These are phyloP conservation scores for Trichoderma asperelloides DNA, from an alignment of 495 filamentous ascomycete species.

Conservation along the genomic window DNA sequence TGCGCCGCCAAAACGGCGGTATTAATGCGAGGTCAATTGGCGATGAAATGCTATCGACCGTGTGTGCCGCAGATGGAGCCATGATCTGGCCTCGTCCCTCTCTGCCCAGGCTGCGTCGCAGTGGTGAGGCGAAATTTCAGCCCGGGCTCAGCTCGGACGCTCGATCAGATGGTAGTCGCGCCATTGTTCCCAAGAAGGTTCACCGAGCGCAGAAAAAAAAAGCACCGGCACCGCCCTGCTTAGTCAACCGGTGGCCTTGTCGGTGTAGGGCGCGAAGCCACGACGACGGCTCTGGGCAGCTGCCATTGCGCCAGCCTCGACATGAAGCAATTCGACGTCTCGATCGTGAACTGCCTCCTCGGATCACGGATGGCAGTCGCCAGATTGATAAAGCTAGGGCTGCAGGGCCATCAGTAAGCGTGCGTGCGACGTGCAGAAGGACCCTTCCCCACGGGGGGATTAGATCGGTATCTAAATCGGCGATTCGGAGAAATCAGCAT, in stretches of 20 bases:
- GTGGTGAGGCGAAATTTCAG: not conserved
- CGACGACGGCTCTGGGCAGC: not conserved
- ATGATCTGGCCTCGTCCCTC: constrained; percentile 9
- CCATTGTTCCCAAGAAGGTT: not conserved
- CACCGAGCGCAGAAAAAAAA: constrained; percentile 7
- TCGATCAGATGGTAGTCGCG: not conserved
- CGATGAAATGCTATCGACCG: constrained; percentile 11
- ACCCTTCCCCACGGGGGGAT: not conserved
- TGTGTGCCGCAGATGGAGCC: constrained; percentile 2
- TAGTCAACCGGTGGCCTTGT: not conserved
- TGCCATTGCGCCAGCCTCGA: not conserved
- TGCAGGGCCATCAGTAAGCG: not conserved
- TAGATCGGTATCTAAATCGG: not conserved
- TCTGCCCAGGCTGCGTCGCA: not conserved
- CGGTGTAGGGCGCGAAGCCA: not conserved
- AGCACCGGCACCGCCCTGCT: not conserved
- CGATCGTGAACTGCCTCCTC: not conserved
- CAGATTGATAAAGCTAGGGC: not conserved
- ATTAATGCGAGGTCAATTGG: constrained; percentile 21
- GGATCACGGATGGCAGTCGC: not conserved
- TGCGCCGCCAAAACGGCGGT: constrained; percentile 23
- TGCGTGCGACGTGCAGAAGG: not conserved
- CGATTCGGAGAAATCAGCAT: constrained; percentile 6
- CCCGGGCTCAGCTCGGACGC: not conserved
- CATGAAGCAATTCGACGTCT: not conserved